A percentile compares a stretch with the other conserved stretches of the same genome.
phyloP scores from a whole-genome alignment of 495 filamentous ascomycete genomes.

The Penicillium angulare region DNA sequence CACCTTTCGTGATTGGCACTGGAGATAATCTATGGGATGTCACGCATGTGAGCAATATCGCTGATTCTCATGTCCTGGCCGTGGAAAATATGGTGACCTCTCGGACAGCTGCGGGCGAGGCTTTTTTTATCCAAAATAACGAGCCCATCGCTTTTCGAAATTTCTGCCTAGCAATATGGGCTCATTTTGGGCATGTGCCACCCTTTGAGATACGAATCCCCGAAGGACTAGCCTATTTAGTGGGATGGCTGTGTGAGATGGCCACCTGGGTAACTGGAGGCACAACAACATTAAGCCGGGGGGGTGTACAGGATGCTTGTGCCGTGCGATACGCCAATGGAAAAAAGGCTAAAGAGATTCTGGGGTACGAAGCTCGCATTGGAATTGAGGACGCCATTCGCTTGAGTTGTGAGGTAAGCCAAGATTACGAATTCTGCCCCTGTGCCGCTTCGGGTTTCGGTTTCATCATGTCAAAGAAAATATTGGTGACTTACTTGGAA shows the following conservation, averaged over 20 bases:
- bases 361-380: slow-evolving; percentile 59
- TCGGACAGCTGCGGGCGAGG: slow-evolving; percentile 57
- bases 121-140: slow-evolving; percentile 64
- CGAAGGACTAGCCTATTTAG: slow-evolving; percentile 44
- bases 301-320: slow-evolving; percentile 56
- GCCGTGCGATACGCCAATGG: slow-evolving; percentile 54
- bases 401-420: slow-evolving; percentile 48
- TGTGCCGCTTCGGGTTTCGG: neutral
- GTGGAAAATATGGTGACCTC: slow-evolving; percentile 55
- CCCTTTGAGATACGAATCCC: slow-evolving; percentile 54
- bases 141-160: slow-evolving; percentile 60
- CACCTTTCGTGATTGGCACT: slow-evolving; percentile 55
- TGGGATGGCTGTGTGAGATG: slow-evolving; percentile 48
- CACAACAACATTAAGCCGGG: slow-evolving; percentile 51
- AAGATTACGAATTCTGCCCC: neutral
- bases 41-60: slow-evolving; percentile 59
- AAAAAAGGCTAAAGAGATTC: slow-evolving; percentile 52
- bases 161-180: slow-evolving; percentile 60
- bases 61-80: slow-evolving; percentile 62
- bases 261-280: slow-evolving; percentile 51
- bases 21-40: slow-evolving; percentile 61
- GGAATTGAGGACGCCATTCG: slow-evolving; percentile 55
- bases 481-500: neutral
- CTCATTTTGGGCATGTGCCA: slow-evolving; percentile 56
- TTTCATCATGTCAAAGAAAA: neutral